phyloP scores from a whole-genome alignment of 202 grass and related monocot species.

The Hordeum pubiflorum region DNA sequence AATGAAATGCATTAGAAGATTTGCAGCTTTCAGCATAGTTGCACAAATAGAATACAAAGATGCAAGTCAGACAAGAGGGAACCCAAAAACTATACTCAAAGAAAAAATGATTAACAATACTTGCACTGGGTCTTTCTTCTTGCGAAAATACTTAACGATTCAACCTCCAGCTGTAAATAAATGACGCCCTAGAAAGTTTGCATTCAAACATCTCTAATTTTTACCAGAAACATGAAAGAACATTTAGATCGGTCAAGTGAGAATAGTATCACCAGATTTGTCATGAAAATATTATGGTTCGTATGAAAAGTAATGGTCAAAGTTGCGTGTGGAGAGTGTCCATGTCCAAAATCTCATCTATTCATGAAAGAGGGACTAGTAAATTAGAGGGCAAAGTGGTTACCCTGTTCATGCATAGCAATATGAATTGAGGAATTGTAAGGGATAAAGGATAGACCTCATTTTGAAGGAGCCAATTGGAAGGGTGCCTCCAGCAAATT shows the following conservation, averaged over 20 bases:
- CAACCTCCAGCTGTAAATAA: background rate
- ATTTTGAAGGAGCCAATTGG: conserved; percentile 79
- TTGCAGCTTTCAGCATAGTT: conserved; percentile 14
- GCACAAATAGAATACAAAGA: background rate
- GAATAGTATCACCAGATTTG: background rate
- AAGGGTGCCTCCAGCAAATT: conserved; percentile 90
- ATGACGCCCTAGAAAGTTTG: background rate
- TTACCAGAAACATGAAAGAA: background rate
- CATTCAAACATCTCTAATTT: background rate
- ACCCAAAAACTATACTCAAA: background rate
- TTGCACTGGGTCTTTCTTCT: background rate
- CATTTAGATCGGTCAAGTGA: background rate
- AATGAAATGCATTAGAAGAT: conserved; percentile 1
- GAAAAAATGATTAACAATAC: background rate
- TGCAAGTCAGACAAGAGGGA: background rate
- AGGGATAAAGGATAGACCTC: conserved; percentile 74
- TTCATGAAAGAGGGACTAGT: background rate
- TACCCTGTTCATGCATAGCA: background rate
- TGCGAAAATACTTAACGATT: background rate
- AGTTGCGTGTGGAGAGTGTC: background rate
- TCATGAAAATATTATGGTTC: background rate
- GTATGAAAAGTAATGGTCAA: background rate
- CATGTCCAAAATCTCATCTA: background rate
- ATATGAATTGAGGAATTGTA: conserved; percentile 18
- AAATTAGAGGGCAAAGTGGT: conserved; percentile 9